Evolutionary conservation across 2,329 filamentous ascomycete genomes (phyloP).

Genomic region (Didymella lethalis): DNA sequence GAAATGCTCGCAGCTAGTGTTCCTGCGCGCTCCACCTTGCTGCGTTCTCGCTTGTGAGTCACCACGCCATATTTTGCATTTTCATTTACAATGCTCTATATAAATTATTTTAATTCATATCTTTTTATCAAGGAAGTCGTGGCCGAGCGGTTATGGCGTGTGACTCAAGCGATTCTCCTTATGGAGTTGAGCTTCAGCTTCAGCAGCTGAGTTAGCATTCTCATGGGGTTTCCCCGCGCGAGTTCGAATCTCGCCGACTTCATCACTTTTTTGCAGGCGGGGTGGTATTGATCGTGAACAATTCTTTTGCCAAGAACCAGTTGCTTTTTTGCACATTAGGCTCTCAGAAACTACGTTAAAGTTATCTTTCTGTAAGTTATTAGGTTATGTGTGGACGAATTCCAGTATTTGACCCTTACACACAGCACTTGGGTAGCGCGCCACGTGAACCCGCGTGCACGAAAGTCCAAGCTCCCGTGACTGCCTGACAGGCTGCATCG

Average conservation of each 20-base stretch:
- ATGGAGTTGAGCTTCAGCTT: no score
- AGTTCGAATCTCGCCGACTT: slow-evolving; percentile 14
- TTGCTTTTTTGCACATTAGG: background rate
- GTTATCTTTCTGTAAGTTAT: no score
- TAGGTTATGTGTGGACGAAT: no score
- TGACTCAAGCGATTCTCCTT: slow-evolving; percentile 3
- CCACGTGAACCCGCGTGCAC: slow-evolving; percentile 16
- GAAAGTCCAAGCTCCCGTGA: slow-evolving; percentile 31
- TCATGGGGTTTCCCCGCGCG: slow-evolving; percentile 4
- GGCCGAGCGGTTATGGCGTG: slow-evolving; percentile 12
- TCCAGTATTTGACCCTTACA: background rate
- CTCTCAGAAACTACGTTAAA: background rate
- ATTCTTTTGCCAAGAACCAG: background rate
- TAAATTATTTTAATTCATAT: background rate
- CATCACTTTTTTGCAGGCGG: background rate
- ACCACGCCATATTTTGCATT: background rate
- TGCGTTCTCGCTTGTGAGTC: background rate
- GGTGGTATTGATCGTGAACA: background rate
- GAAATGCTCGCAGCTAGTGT: background rate
- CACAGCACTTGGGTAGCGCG: slow-evolving; percentile 1
- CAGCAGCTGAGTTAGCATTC: slow-evolving; percentile 1
- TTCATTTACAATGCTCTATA: background rate
- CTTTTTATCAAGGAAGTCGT: background rate
- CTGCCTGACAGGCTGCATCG: slow-evolving; percentile 38
- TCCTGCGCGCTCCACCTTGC: no score